These are phyloP conservation scores for Leccinum pallidistipes DNA, from an alignment of 1,284 basidiomycete species.

Conservation along the genomic window DNA sequence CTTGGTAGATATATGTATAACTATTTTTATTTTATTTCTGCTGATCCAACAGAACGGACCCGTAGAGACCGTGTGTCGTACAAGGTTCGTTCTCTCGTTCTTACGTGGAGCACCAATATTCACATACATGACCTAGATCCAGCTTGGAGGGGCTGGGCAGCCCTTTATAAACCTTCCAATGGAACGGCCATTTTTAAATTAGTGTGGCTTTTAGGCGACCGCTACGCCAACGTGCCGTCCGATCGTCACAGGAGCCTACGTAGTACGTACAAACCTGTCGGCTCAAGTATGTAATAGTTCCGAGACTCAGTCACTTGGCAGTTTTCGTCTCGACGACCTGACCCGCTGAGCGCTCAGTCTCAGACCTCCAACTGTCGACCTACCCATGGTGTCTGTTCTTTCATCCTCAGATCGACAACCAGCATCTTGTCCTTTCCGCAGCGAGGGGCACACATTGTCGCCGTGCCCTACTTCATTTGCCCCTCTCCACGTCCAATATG, in stretches of 20 bases:
- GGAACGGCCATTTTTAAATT: constrained; percentile 18
- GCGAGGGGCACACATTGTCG: neutral
- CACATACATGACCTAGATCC: constrained; percentile 16
- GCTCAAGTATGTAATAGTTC: constrained; percentile 27
- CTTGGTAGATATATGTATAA: neutral
- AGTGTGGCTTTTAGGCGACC: constrained; percentile 26
- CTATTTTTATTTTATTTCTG: constrained; percentile 3
- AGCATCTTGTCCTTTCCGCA: constrained; percentile 8
- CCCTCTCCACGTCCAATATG: constrained; percentile 15
- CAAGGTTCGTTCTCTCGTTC: constrained; percentile 1
- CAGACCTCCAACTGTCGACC: constrained; percentile 3
- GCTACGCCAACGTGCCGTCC: constrained; percentile 17
- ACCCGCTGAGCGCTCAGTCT: constrained; percentile 5
- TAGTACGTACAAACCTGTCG: constrained; percentile 28
- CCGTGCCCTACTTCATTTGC: constrained; percentile 15
- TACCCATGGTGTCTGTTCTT: constrained; percentile 1
- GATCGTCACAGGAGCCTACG: constrained; percentile 32
- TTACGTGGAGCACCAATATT: neutral
- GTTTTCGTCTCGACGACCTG: constrained; percentile 2
- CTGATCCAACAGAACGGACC: constrained; percentile 15
- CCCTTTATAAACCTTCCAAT: neutral
- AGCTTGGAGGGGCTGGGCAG: constrained; percentile 9
- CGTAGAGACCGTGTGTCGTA: constrained; percentile 8
- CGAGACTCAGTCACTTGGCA: neutral
- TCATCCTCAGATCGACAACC: constrained; percentile 26